phyloP scores from a whole-genome alignment of 2,329 filamentous ascomycete genomes.

The Aspergillus melleus region DNA sequence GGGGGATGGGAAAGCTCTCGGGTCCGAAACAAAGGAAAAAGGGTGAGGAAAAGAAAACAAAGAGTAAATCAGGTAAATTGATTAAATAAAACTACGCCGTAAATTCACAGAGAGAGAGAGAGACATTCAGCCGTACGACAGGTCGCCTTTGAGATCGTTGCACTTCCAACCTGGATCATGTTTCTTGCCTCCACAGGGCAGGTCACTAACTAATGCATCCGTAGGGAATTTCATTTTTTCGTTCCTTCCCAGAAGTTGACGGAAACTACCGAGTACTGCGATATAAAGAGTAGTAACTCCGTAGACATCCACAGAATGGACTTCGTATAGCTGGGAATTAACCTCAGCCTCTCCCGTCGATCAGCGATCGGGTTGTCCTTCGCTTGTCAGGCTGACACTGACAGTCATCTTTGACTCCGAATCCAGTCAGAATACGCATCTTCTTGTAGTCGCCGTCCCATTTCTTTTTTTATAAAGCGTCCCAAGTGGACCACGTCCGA shows the following conservation, averaged over 20 bases:
- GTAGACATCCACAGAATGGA: background rate
- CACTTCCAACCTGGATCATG: no score
- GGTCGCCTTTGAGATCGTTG: background rate
- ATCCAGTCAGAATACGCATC: background rate
- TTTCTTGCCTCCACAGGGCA: background rate
- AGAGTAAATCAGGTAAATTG: background rate
- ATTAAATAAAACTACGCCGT: no score
- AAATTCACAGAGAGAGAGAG: no score
- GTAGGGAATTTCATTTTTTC: background rate
- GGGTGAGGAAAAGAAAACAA: background rate
- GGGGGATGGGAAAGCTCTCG: background rate
- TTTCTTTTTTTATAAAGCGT: background rate
- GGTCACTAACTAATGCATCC: background rate
- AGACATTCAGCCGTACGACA: background rate
- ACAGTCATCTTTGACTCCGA: no score
- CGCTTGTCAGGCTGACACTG: background rate
- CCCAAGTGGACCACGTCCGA: constrained; percentile 13
- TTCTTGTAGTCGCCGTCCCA: background rate
- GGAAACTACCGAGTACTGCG: background rate
- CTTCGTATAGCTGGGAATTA: background rate
- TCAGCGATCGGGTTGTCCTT: background rate
- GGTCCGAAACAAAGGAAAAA: background rate
- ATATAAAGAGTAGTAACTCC: background rate
- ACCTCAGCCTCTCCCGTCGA: background rate
- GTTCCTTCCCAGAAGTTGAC: background rate